These are phyloP conservation scores for Cyclocybe aegerita DNA, from an alignment of 768 basidiomycete genomes.

Conservation along the genomic window DNA sequence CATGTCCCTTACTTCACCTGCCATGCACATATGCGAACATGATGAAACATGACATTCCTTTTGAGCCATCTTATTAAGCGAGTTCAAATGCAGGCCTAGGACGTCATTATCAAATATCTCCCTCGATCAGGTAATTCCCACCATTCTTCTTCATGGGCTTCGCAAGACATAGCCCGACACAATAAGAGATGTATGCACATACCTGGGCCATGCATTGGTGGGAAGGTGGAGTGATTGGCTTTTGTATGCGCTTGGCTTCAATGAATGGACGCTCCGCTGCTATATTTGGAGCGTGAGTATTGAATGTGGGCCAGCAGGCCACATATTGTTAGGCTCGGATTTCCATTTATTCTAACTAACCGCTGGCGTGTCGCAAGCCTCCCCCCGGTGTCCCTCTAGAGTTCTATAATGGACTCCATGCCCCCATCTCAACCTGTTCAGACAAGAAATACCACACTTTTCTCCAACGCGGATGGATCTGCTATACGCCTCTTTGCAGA, in stretches of 20 bases:
- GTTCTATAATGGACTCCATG: constrained; percentile 9
- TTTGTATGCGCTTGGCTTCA: background rate
- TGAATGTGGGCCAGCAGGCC: background rate
- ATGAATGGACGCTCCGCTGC: background rate
- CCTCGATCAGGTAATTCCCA: too few species aligned
- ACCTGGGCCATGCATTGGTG: too few species aligned
- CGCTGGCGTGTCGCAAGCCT: too few species aligned
- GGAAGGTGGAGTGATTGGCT: background rate
- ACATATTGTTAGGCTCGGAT: too few species aligned
- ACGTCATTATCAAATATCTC: background rate
- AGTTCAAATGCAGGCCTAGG: too few species aligned
- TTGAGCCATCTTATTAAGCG: background rate
- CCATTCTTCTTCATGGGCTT: too few species aligned
- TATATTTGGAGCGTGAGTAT: background rate
- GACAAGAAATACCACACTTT: constrained; percentile 19
- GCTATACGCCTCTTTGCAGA: constrained; percentile 57
- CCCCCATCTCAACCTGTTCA: constrained; percentile 11
- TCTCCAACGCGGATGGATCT: constrained; percentile 37
- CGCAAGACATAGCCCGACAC: too few species aligned
- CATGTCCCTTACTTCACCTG: constrained; percentile 39
- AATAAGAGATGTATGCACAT: too few species aligned
- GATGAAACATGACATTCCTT: constrained; percentile 21
- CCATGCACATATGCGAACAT: constrained; percentile 33
- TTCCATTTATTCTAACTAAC: too few species aligned
- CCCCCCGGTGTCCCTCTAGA: background rate